A percentile compares a stretch with the other conserved stretches of the same genome.
Evolutionary conservation across 345 rosid genomes (phyloP).

Genomic region (Leavenworthia alabamica): DNA sequence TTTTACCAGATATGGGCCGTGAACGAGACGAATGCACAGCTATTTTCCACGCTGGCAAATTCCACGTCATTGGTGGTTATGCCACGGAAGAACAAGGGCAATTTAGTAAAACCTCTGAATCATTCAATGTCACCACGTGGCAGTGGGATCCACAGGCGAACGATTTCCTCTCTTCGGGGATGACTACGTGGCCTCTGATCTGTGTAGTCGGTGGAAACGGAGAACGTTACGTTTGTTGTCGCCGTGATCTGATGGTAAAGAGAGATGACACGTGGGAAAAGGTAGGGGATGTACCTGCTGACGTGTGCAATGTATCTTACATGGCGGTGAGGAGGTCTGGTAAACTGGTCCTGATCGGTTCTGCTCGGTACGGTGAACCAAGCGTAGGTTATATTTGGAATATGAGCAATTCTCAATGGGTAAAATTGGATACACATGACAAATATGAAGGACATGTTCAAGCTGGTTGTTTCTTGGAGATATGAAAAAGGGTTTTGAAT

Average conservation of each 20-base stretch:
- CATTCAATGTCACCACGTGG: constrained; percentile 38
- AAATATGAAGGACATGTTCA: constrained; percentile 23
- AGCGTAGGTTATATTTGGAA: constrained; percentile 17
- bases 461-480: constrained; percentile 27
- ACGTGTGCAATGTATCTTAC: constrained; percentile 34
- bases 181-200: constrained; percentile 41
- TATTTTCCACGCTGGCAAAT: constrained; percentile 51
- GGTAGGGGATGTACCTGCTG: constrained; percentile 45
- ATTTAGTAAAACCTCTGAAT: constrained; percentile 44
- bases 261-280: constrained; percentile 37
- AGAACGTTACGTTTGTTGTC: constrained; percentile 37
- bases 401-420: constrained; percentile 10
- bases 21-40: constrained; percentile 74
- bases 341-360: constrained; percentile 56
- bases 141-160: constrained; percentile 36
- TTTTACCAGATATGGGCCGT: constrained; percentile 55
- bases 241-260: constrained; percentile 35
- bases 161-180: constrained; percentile 20
- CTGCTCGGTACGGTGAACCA: constrained; percentile 25
- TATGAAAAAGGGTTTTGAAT: background rate
- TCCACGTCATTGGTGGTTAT: constrained; percentile 77
- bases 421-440: constrained; percentile 2
- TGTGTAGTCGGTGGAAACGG: constrained; percentile 28
- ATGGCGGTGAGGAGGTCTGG: constrained; percentile 40
- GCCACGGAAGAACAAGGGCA: constrained; percentile 63